Evolutionary conservation across 2,329 filamentous ascomycete species (phyloP).

Genomic region (Pseudogymnoascus sp.): DNA sequence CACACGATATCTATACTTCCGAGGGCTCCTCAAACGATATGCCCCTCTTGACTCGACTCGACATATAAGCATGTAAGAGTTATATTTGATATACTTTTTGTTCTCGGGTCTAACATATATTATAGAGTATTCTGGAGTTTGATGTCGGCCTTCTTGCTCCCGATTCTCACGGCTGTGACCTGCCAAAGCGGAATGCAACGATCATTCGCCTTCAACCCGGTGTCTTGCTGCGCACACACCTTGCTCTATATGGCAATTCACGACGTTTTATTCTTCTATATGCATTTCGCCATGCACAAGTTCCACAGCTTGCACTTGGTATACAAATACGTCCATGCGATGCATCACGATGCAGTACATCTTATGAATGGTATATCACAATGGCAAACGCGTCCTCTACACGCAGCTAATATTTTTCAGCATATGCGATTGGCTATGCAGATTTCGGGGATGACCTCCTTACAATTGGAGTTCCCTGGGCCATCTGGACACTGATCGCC

Average conservation of each 20-base stretch:
- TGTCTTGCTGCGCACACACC: background rate
- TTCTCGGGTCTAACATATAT: background rate
- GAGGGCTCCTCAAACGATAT: background rate
- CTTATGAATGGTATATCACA: background rate
- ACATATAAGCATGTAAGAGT: background rate
- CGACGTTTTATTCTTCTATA: background rate
- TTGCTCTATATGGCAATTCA: background rate
- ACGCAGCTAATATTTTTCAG: background rate
- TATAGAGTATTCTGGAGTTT: background rate
- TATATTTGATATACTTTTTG: background rate
- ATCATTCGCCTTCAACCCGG: background rate
- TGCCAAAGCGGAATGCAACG: background rate
- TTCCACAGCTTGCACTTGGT: background rate
- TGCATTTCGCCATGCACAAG: background rate
- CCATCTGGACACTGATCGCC: background rate
- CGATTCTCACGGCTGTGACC: background rate
- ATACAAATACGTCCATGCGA: background rate
- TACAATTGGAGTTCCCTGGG: background rate
- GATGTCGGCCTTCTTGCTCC: background rate
- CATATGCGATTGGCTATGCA: background rate
- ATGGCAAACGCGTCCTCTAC: too few species aligned
- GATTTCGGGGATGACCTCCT: background rate
- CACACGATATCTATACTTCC: background rate
- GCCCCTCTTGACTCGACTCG: background rate
- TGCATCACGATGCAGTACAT: background rate